Conservation (phyloP, 78 protist species). For the Corallochytrium limacisporum region DNA sequence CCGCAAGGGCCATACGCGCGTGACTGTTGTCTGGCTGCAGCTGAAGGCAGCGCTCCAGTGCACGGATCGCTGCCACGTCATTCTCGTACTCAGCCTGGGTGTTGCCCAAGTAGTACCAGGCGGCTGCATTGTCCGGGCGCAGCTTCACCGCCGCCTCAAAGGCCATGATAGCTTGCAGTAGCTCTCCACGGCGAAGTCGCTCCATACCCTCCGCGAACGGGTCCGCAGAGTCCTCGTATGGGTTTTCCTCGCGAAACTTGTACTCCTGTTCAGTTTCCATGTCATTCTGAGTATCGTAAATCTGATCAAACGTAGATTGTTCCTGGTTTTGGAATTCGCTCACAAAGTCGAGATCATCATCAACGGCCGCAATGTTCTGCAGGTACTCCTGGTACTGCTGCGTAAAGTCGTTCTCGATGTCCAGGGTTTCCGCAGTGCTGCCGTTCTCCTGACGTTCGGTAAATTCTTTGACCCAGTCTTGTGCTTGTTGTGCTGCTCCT, state of each 20-base stretch:
- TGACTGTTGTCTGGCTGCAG: conserved; percentile 34
- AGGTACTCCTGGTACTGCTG: no score
- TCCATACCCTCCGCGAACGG: conserved; percentile 32
- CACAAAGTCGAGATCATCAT: no score
- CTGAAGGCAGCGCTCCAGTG: conserved; percentile 32
- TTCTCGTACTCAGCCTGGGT: conserved; percentile 75
- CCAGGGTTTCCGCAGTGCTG: no score
- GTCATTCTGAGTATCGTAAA: no score
- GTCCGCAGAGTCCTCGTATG: not conserved
- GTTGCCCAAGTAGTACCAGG: conserved; percentile 63
- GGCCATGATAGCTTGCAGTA: conserved; percentile 40
- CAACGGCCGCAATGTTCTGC: no score
- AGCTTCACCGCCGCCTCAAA: conserved; percentile 45
- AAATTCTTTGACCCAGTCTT: no score
- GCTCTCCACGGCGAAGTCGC: conserved; percentile 31
- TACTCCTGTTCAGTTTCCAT: no score
- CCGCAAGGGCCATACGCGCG: conserved; percentile 39
- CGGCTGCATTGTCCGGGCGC: conserved; percentile 14
- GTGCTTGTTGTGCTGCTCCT: no score
- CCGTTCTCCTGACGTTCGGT: no score
- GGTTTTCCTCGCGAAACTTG: conserved; percentile 2
- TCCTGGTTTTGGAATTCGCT: no score
- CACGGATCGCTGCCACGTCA: conserved; percentile 51
- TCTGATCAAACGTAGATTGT: no score
- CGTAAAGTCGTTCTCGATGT: no score